These are phyloP conservation scores for Limonium bicolor DNA, from an alignment of 148 eudicot species.

Conservation along the genomic window DNA sequence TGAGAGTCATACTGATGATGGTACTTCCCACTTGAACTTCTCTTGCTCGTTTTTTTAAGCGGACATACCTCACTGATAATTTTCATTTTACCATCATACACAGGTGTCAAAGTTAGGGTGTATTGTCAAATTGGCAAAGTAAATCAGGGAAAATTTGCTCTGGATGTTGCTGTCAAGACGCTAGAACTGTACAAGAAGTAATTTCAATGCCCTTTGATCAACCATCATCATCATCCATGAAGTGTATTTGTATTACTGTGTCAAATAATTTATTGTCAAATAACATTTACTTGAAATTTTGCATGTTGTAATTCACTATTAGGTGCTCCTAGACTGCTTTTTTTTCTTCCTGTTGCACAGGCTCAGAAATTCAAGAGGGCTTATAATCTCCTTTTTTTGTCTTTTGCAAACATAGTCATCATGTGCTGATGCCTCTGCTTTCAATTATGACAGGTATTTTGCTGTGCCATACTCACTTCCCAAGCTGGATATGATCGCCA, in stretches of 20 bases:
- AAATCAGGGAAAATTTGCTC: constrained; percentile 79
- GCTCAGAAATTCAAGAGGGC: too few relatives aligned
- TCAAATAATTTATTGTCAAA: too few relatives aligned
- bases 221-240: too few relatives aligned
- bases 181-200: constrained; percentile 72
- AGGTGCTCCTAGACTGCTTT: too few relatives aligned
- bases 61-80: too few relatives aligned
- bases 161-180: constrained; percentile 89
- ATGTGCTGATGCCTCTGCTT: constrained; percentile 4
- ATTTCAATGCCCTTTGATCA: too few relatives aligned
- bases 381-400: neutral
- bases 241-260: too few relatives aligned
- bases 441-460: constrained; percentile 42
- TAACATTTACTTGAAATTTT: too few relatives aligned
- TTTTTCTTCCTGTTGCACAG: too few relatives aligned
- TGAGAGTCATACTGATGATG: constrained; percentile 79
- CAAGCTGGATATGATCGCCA: constrained; percentile 91
- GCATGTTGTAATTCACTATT: too few relatives aligned
- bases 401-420: neutral
- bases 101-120: constrained; percentile 75
- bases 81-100: constrained; percentile 1
- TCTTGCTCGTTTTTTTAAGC: too few relatives aligned
- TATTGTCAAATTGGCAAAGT: constrained; percentile 88
- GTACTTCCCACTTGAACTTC: constrained; percentile 26
- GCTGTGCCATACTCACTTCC: constrained; percentile 80